phyloP scores from a whole-genome alignment of 495 filamentous ascomycete species.

The Aspergillus homomorphus region DNA sequence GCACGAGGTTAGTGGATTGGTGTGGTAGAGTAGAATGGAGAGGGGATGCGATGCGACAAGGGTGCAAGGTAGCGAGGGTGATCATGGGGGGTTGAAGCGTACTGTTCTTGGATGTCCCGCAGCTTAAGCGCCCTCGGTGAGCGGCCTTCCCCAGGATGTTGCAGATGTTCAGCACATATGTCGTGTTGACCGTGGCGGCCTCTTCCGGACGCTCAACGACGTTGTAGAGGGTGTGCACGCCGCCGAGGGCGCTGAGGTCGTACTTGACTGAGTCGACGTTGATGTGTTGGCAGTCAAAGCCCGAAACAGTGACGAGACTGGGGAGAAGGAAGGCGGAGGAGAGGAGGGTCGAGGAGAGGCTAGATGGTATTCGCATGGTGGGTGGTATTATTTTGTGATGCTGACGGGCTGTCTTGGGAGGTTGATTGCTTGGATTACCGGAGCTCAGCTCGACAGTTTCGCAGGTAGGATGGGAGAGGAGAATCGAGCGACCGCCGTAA shows the following conservation, averaged over 20 bases:
- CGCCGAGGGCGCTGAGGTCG: conserved; percentile 62
- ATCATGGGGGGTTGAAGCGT: conserved; percentile 11
- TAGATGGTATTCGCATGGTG: conserved; percentile 42
- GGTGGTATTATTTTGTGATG: conserved; percentile 5
- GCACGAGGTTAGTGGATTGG: conserved; percentile 8
- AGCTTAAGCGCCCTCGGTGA: conserved; percentile 61
- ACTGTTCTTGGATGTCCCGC: conserved; percentile 52
- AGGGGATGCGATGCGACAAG: not conserved
- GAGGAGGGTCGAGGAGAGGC: conserved; percentile 29
- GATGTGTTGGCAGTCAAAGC: conserved; percentile 63
- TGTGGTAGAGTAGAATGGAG: too few species aligned
- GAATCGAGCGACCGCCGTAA: not conserved
- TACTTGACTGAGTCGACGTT: conserved; percentile 56
- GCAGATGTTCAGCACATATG: conserved; percentile 89
- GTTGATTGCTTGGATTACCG: not conserved
- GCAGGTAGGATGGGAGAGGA: not conserved
- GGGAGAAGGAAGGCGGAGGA: conserved; percentile 48
- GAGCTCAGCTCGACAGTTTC: conserved; percentile 7
- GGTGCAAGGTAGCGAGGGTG: not conserved
- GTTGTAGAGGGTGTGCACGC: conserved; percentile 71
- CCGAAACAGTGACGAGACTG: conserved; percentile 40
- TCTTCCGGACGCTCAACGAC: conserved; percentile 43
- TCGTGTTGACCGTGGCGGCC: conserved; percentile 58
- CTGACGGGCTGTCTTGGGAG: conserved; percentile 3
- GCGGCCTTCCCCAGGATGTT: conserved; percentile 52